Base-by-base conservation (phyloP, 2,329 filamentous ascomycete species). In the Fusarium sororula region DNA sequence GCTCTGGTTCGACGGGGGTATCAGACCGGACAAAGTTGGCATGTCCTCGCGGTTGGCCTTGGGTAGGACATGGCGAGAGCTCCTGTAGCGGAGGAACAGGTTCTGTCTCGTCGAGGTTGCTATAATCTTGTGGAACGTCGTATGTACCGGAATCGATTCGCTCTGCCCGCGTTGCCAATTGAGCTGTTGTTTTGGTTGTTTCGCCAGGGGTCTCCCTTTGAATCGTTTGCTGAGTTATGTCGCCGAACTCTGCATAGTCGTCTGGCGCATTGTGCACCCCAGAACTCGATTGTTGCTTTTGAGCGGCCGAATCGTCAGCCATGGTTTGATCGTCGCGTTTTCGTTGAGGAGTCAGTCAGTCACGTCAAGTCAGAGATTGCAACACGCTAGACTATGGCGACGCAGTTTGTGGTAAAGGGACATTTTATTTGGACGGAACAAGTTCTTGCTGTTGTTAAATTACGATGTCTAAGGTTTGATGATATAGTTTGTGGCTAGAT, bases 51-150 rank as follows among this genome's bases (percentile, higher is more conserved):
- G 64, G 37, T 68, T 69, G 63, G n/a, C 41, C 61, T 22, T 48
- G 48, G 8, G 32, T 48, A 14, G 53, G 28, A 32, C 64, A 41
- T 20, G 45, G 38, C 5, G 66, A 59, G n/a, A 63, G 44, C 15
- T 66, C 41, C 5, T 67, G 60, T 10, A 73, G 45, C 17, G 66
- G 69, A n/a, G 69, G 56, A 32, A 67, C 45, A 13, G 63, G 57
- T 13, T 37, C 53, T 22, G 84, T 68, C 74, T 88, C 87, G 65
- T 84, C 81, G 30, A 87, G 78, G 68, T 86, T 84, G 47, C 74
- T 80, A 66, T 85, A 87, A 8, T 74, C 75, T 45, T 66, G 69
- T 7, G 80, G 80, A 14, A 75, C 68, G 38, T 80, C 66, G 68
- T 82, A 81, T 24, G 73, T 59, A 48, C 72, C 59, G 12, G 74